A percentile compares a stretch with the other conserved stretches of the same genome.
Evolutionary conservation across 768 basidiomycete species (phyloP).

Genomic region (Exsudoporus frostii): DNA sequence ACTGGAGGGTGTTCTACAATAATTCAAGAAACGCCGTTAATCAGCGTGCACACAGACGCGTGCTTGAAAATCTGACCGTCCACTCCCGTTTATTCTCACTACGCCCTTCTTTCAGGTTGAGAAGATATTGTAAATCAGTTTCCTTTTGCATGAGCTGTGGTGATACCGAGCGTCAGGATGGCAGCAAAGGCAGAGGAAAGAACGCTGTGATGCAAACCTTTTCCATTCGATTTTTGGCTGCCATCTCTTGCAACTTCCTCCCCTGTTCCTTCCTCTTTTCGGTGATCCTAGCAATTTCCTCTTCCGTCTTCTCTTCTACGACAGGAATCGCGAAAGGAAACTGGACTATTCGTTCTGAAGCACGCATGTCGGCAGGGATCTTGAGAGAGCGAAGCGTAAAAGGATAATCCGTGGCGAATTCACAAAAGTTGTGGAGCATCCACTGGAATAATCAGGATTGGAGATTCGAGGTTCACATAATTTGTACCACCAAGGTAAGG

Average conservation of each 20-base stretch:
- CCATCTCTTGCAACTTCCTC: conserved; percentile 84
- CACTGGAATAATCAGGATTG: conserved; percentile 50
- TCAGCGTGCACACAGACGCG: not conserved
- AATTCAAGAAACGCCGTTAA: not conserved
- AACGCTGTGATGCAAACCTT: conserved; percentile 50
- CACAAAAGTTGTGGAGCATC: conserved; percentile 87
- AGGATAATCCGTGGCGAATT: conserved; percentile 76
- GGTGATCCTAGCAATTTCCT: conserved; percentile 73
- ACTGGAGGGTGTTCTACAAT: conserved; percentile 52
- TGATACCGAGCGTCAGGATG: not conserved
- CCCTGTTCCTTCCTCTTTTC: conserved; percentile 88
- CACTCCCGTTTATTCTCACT: conserved; percentile 70
- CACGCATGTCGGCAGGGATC: conserved; percentile 61
- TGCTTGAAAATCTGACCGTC: conserved; percentile 43
- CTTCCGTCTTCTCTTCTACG: conserved; percentile 84
- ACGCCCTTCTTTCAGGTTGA: conserved; percentile 61
- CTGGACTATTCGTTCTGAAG: conserved; percentile 72
- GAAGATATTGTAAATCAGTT: conserved; percentile 62
- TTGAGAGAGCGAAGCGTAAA: conserved; percentile 62
- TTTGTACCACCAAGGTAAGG: not conserved
- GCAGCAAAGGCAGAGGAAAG: not conserved
- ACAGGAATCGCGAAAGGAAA: conserved; percentile 73
- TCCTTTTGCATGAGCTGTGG: conserved; percentile 72
- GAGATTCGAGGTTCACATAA: not conserved
- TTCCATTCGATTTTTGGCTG: conserved; percentile 78